These are phyloP conservation scores for Solanum clarkiae DNA, from an alignment of 257 asterid species.

Conservation along the genomic window DNA sequence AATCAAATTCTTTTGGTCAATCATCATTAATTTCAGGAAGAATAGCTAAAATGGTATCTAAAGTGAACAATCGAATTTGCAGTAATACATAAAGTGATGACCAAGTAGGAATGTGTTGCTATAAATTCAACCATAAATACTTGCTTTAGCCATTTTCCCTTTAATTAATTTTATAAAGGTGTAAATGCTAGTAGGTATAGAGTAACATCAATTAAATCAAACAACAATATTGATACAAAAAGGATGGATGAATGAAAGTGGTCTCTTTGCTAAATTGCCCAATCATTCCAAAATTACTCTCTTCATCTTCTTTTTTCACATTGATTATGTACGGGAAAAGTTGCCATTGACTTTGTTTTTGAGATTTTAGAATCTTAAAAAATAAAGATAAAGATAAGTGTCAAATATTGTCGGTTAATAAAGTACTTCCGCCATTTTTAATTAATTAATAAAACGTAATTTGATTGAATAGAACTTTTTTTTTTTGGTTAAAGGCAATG, in stretches of 20 bases:
- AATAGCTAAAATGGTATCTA: too few species aligned
- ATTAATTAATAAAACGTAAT: background rate
- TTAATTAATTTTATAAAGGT: background rate
- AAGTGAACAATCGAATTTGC: too few species aligned
- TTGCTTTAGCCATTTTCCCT: too few species aligned
- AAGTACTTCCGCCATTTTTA: too few species aligned
- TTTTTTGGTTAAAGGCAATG: too few species aligned
- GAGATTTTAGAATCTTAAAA: background rate
- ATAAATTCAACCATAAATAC: too few species aligned
- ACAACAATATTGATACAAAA: background rate
- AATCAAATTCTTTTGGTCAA: background rate
- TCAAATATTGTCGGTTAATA: background rate
- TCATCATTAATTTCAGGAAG: background rate
- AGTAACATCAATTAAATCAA: background rate
- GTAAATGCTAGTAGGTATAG: background rate
- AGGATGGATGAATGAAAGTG: background rate
- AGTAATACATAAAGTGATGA: too few species aligned
- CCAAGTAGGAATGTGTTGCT: too few species aligned
- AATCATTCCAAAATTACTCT: background rate
- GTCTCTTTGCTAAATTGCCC: background rate
- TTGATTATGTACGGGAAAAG: background rate
- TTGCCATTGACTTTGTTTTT: background rate
- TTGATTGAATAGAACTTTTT: too few species aligned
- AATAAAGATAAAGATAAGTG: background rate
- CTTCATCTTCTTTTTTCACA: background rate